Evolutionary conservation across 208 protist genomes (phyloP), one percentile per base, ranked within the genome.

Genomic region (Leishmania tarentolae): DNA sequence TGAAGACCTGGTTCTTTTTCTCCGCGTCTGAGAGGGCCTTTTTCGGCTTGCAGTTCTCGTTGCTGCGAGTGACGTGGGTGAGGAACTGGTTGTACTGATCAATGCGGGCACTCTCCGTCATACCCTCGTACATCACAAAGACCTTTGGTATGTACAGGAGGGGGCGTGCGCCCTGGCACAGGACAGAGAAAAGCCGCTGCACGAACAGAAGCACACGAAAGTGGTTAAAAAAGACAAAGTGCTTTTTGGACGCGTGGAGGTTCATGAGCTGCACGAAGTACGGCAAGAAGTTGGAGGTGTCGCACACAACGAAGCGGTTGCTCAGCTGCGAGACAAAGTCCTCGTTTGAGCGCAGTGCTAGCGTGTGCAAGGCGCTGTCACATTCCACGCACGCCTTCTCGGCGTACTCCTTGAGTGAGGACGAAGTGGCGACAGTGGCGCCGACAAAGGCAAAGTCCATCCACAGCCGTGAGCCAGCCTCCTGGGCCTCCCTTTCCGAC

Each of bases 191-290:
- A 0, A 97, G 86, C 46, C 89, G 82, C 77, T 92, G 85, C 13
- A 95, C 91, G 80, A 96, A 97, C 4, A 86, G 71, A 5, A 97
- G 86, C 44, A 88, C 90, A 68, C 87, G 84, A 56, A 88, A 83
- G 79, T 85, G 90, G 86, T 98, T 97, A 82, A 97, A 98, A 80
- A 98, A 98, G 31, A 98, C 90, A 87, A 97, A 97, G 85, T 98
- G 95, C 79, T 98, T 98, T 76, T 96, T 95, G 19, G 88, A 94
- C 0, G 93, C 83, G 78, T 98, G 95, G 17, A 95, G 40, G 81
- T 97, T 97, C 84, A 98, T 92, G 19, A 97, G 74, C 79, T 98
- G 95, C 65, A 97, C 81, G 31, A 97, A 80, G 15, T 91, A 75
- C 2, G 92, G 86, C 9, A 98, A 73, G 73, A 96, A 95, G 71